These are phyloP conservation scores for Chalciporus pseudorubinellus DNA, from an alignment of 768 basidiomycete species.

Conservation along the genomic window DNA sequence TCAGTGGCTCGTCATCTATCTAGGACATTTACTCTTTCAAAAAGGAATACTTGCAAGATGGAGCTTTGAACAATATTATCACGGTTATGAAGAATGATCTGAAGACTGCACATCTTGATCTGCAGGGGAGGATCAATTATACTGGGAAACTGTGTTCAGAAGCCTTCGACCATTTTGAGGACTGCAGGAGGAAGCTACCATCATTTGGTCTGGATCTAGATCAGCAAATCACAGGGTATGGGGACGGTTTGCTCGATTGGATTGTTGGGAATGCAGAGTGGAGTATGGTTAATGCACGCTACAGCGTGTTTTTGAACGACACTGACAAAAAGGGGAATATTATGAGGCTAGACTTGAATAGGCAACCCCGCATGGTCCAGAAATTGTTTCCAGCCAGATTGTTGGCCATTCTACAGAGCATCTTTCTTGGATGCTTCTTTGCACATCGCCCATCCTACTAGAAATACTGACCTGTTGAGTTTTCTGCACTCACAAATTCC, in stretches of 20 bases:
- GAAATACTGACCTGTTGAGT: no score
- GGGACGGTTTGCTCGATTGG: slow-evolving; percentile 11
- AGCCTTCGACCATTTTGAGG: slow-evolving; percentile 6
- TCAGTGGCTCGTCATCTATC: background rate
- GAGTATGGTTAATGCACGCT: slow-evolving; percentile 11
- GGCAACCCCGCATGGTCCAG: no score
- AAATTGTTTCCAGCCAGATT: no score
- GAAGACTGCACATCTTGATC: slow-evolving; percentile 8
- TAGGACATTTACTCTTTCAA: background rate
- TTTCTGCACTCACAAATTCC: no score
- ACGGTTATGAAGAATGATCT: background rate
- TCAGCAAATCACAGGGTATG: slow-evolving; percentile 5
- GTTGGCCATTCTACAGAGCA: no score
- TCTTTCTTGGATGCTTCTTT: no score
- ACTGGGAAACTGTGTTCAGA: slow-evolving; percentile 2
- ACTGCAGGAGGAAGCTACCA: slow-evolving; percentile 5
- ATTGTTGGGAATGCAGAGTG: slow-evolving; percentile 9
- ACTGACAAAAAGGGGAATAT: slow-evolving; percentile 7
- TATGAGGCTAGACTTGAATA: background rate
- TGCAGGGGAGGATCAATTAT: slow-evolving; percentile 10
- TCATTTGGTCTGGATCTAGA: slow-evolving; percentile 9
- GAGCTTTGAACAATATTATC: background rate
- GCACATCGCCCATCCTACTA: no score
- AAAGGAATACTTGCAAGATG: background rate
- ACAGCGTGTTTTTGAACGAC: slow-evolving; percentile 10